Base-by-base conservation (phyloP, 2,329 filamentous ascomycete genomes). In the Epichloe hybrida region DNA sequence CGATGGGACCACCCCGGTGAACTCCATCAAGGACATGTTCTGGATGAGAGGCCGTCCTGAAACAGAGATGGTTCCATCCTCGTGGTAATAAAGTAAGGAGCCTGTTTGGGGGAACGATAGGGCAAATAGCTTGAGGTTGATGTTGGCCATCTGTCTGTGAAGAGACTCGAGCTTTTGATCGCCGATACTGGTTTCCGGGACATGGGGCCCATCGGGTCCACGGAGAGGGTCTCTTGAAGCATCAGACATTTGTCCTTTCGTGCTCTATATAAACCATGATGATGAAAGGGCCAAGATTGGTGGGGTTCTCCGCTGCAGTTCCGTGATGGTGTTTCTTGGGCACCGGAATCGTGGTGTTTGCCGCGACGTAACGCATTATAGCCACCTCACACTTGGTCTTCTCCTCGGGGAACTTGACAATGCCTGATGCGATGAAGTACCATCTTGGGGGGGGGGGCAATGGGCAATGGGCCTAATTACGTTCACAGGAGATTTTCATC, bases 371-470 rank as follows among this genome's bases (percentile, higher is more conserved):
- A n/a, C 59, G 59, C 59, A 67, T 66, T 13, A 58, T 62, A 1
- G 63, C 63, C 12, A 63, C 66, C 54, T 71, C 65, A 49, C 63
- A 61, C 1, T 56, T 51, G 17, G 61, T 50, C 54, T 69, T 69
- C 6, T 27, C 23, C 53, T 69, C 66, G 4, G 62, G 60, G 49
- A 64, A 66, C 45, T 49, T 46, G 4, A 59, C 53, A 12, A 54
- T n/a, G 34, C 54, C 60, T 51, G 15, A 57, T 13, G 1, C 34
- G 5, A 23, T 43, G 5, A 8, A 76, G 76, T 21, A 17, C 13
- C 21, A 6, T 56, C 83, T 36, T 15, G 21, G 17, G 17, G 17
- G n/a, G n/a, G n/a, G 2, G 27, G 27, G 27, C 27, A 27, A 27
- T 27, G 27, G 27, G 27, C 41, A 40, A 35, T 23, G 12, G 7